These are phyloP conservation scores for Rhexocercosporidium sp. DNA, from an alignment of 2,329 filamentous ascomycete species.

Conservation along the genomic window DNA sequence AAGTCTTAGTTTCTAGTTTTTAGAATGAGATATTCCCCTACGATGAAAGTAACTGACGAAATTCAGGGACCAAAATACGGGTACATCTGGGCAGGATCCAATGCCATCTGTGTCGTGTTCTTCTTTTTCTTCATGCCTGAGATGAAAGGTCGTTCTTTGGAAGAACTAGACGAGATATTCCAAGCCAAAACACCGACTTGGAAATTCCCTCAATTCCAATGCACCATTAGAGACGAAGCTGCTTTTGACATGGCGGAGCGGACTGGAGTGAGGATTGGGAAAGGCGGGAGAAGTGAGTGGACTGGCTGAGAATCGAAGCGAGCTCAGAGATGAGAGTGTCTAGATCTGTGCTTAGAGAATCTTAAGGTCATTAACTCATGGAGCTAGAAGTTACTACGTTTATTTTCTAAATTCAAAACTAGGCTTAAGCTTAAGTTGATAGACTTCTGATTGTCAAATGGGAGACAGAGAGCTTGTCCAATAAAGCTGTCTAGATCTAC, in stretches of 20 bases:
- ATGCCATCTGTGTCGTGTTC: constrained; percentile 43
- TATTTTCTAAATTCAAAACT: background rate
- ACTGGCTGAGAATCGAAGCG: constrained; percentile 5
- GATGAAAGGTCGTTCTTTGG: constrained; percentile 45
- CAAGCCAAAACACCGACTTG: constrained; percentile 29
- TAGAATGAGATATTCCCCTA: constrained; percentile 30
- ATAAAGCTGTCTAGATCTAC: too few relatives aligned
- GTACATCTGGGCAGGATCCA: constrained; percentile 46
- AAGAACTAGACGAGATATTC: constrained; percentile 48
- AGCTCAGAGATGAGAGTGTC: background rate
- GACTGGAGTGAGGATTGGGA: constrained; percentile 16
- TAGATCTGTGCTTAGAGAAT: background rate
- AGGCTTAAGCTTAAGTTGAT: too few relatives aligned
- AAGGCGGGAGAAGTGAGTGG: constrained; percentile 17
- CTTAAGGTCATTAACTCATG: too few relatives aligned
- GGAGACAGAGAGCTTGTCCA: too few relatives aligned
- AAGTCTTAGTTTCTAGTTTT: constrained; percentile 35
- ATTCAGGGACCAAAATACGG: constrained; percentile 45
- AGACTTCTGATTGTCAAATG: too few relatives aligned
- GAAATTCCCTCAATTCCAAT: constrained; percentile 23
- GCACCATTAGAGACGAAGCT: constrained; percentile 26
- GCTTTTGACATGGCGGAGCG: constrained; percentile 22
- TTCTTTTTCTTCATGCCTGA: constrained; percentile 46
- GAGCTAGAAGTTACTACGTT: background rate
- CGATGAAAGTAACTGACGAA: too few relatives aligned